Base-by-base conservation (phyloP, 2,329 filamentous ascomycete species). In the Fusarium marasasianum region DNA sequence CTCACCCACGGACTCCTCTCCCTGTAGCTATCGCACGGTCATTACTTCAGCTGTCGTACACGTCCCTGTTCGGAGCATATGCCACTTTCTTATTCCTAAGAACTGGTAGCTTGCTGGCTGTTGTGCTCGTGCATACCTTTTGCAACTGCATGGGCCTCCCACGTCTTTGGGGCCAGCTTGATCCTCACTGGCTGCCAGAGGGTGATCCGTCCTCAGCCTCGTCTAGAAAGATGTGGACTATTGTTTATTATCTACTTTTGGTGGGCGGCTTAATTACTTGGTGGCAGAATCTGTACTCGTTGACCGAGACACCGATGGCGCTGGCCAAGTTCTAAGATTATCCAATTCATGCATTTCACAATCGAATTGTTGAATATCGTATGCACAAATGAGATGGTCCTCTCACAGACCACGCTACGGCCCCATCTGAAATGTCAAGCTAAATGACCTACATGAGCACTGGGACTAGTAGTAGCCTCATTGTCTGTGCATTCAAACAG, bases 111-210 rank as follows among this genome's bases (percentile, higher is more conserved):
- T 83, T 98, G 44, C 87, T 92, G 45, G 91, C 93, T 18, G 92
- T 92, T 38, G 91, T 96, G 60, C 80, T 91, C 26, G 92, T 94
- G 10, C 96, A 99, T 80, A 88, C 90, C 15, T 96, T 98, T 80
- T 99, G 96, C 85, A 99, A 99, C 80, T 93, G 90, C 85, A 93
- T 95, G 88, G 96, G 96, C 13, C 85, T 98, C 56, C 96, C 96
- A 29, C 89, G 95, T 12, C 84, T 98, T 66, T 97, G 93, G 91
- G 96, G 96, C 2, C 86, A 89, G 14, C 90, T 98, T 8, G 89
- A 91, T 76, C 89, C 85, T 18, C 80, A 84, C 60, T 86, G 84
- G 84, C 64, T 84, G 48, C 67, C 45, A 63, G 73, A 71, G 26
- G 63, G 48, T 9, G 75, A 78, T 40, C 48, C 48, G 63, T 78